Base-by-base conservation (phyloP, 495 filamentous ascomycete genomes). In the Tuber umbilicatum region DNA sequence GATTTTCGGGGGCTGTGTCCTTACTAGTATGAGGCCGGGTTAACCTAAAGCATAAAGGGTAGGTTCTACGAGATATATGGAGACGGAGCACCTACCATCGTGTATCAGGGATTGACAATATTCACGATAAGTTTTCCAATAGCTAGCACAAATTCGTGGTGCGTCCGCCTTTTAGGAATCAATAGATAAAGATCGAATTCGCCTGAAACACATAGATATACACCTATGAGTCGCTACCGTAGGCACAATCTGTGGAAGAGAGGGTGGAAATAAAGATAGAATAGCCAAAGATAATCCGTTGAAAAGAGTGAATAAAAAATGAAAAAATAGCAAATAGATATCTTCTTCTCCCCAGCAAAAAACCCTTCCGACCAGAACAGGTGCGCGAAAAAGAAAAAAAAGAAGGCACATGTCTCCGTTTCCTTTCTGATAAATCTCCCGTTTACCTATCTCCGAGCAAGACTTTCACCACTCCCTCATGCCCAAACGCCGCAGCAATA, bases 401-500 rank as follows among this genome's bases (percentile, higher is more conserved):
- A 60, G 16, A 60, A n/a, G n/a, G 14, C 55, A 60, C 31, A n/a
- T 60, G n/a, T 31, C 55, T 31, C n/a, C n/a, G 5, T 31, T 60
- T 31, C 55, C 55, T n/a, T 60, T 31, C 27, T 31, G 50, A 16
- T 27, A 31, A 2, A 31, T 9, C 55, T 16, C 55, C 27, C 27
- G 16, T 60, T 31, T 60, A 60, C 27, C 55, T 60, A 60, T 31
- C n/a, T 16, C 55, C 55, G 16, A 60, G 55, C 42, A 79, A 73
- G 39, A 74, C 64, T 41, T 78, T 79, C 31, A 76, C 39, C 23
- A 74, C 64, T 17, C 42, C 72, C 19, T 35, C 68, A 67, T 79
- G 77, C 37, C 77, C 77, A 31, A 72, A 39, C 27, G 77, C 77
- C 19, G 77, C 77, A 5, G 77, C 77, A 50, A 78, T 75, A 38